Percentiles rank a stretch among this genome's conserved stretches.
These are phyloP conservation scores for Brettanomyces sp. DNA, from an alignment of 805 yeast species.

Conservation along the genomic window DNA sequence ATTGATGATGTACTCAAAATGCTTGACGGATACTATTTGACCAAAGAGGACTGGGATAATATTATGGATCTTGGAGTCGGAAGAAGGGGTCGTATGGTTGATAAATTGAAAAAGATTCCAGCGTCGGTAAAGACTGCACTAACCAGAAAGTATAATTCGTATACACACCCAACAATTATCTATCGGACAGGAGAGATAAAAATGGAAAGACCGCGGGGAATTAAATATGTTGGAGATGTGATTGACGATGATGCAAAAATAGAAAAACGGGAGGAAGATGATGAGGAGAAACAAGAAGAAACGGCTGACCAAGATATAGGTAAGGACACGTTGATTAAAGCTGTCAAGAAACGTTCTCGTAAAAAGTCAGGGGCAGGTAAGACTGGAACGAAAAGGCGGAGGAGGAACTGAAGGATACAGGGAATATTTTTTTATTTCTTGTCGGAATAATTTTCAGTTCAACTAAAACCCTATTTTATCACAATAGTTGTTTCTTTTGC, in stretches of 20 bases:
- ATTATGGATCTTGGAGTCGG: conserved; percentile 81
- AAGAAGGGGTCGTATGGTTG: conserved; percentile 28
- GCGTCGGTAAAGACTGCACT: conserved; percentile 77
- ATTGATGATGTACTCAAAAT: conserved; percentile 54
- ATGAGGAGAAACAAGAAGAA: conserved; percentile 30
- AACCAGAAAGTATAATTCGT: conserved; percentile 73
- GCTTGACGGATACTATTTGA: conserved; percentile 78
- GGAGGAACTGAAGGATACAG: no score
- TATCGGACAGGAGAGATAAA: conserved; percentile 59
- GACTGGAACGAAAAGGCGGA: conserved; percentile 5
- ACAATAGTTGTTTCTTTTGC: no score
- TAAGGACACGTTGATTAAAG: conserved; percentile 58
- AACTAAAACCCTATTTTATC: no score
- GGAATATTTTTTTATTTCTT: no score
- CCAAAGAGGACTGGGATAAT: conserved; percentile 88
- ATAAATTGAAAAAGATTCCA: conserved; percentile 50
- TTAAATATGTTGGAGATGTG: conserved; percentile 49
- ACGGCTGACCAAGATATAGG: conserved; percentile 38
- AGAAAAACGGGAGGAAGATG: conserved; percentile 31
- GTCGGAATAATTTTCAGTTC: no score
- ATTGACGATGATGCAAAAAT: conserved; percentile 43
- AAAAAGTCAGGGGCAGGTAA: conserved; percentile 2
- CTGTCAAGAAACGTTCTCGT: conserved; percentile 19
- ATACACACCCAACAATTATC: conserved; percentile 77
- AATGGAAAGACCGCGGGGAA: conserved; percentile 21